Evolutionary conservation across 805 yeast genomes (phyloP).

Genomic region (Hanseniaspora guilliermondii): DNA sequence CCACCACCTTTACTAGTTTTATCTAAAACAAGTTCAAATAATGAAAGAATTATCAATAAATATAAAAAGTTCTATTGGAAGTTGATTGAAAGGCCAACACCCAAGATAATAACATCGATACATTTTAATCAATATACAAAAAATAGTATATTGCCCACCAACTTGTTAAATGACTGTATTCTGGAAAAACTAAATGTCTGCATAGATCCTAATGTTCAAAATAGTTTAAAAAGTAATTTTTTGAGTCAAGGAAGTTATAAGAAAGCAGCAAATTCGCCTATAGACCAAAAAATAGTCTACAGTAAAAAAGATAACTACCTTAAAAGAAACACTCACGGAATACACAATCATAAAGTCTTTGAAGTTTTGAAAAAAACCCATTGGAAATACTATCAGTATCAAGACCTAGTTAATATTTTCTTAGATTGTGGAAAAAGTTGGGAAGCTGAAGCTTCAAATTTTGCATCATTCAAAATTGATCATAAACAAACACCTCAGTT

Average conservation of each 20-base stretch:
- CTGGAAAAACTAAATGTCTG: background rate
- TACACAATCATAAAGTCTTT: background rate
- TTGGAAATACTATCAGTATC: background rate
- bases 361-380: background rate
- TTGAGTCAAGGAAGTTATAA: background rate
- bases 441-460: background rate
- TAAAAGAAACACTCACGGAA: background rate
- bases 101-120: background rate
- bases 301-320: background rate
- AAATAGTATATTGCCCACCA: background rate
- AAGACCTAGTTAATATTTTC: background rate
- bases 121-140: background rate
- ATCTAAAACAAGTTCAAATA: background rate
- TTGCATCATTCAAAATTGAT: background rate
- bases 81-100: background rate
- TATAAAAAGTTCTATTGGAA: constrained; percentile 6
- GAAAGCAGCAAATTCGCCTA: background rate
- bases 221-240: background rate
- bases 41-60: background rate
- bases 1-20: background rate
- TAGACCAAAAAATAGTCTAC: background rate
- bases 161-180: background rate
- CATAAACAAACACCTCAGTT: background rate
- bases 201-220: background rate
- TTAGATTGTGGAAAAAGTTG: background rate